Base-by-base conservation (phyloP, 2,329 filamentous ascomycete species). In the Mycogone perniciosa region DNA sequence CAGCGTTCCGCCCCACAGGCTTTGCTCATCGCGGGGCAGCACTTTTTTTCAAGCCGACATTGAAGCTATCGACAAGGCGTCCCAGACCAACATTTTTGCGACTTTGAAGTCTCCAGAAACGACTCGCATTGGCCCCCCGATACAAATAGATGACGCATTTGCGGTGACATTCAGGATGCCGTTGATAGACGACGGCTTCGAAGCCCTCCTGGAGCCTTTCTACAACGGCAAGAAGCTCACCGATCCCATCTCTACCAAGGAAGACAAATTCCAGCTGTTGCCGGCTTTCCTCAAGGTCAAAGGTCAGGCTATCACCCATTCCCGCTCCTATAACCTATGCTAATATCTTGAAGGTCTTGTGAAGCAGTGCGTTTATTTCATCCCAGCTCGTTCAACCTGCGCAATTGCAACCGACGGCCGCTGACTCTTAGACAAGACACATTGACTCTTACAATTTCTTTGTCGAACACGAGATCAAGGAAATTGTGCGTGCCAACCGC, bases 401-500 rank as follows among this genome's bases (percentile, higher is more conserved):
- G 31, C 34, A 29, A 26, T 29, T 34, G 35, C 20, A 7, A 11
- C 31, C 31, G 20, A 13, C 53, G 26, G 52, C 54, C 31, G 42
- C 58, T 60, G 39, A 60, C 54, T 31, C 10, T 31, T 8, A 35
- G 26, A 11, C 6, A 40, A 77, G 76, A 61, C 91, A 96, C 68
- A 92, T 96, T 64, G 95, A 99, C 73, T 97, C 93, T 27, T 99
- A 95, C 77, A 96, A 99, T 72, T 96, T 93, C 72, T 97, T 99
- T 62, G 87, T 96, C 59, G 89, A 99, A 60, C 87, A 95, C 51
- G 91, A 97, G 66, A 84, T 99, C 67, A 96, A 96, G 72, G 91
- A 96, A 62, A 99, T 99, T 60, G 86, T 99, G 58, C 85, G 89
- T 65, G 88, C 92, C 46, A 97, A 96, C 67, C 84, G 86, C 44